A percentile compares a stretch with the other conserved stretches of the same genome.
phyloP scores from a whole-genome alignment of 805 yeast species.

The Pichia nakasei region DNA sequence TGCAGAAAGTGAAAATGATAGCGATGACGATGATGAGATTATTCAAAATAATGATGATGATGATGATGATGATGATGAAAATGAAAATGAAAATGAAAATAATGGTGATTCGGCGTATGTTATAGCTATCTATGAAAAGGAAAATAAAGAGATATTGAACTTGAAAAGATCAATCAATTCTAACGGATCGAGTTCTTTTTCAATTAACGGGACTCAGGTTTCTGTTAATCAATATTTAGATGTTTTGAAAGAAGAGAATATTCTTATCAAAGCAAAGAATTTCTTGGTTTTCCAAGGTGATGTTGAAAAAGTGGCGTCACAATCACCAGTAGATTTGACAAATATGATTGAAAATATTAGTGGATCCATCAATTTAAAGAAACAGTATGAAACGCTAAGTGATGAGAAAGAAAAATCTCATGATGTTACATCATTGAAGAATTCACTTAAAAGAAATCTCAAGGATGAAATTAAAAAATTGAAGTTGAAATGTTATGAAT shows the following conservation, averaged over 20 bases:
- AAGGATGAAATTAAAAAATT: constrained; percentile 72
- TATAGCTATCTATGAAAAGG: constrained; percentile 62
- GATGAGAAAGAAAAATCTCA: constrained; percentile 60
- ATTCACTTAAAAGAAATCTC: constrained; percentile 59
- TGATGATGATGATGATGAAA: constrained; percentile 9
- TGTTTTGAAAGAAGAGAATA: constrained; percentile 66
- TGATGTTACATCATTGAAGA: constrained; percentile 52
- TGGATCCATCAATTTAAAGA: constrained; percentile 62
- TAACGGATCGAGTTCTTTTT: constrained; percentile 58
- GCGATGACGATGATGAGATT: constrained; percentile 43
- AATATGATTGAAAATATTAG: constrained; percentile 71
- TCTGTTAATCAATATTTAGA: constrained; percentile 57
- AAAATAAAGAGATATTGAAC: constrained; percentile 47
- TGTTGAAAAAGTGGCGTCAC: constrained; percentile 87
- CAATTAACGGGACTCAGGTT: constrained; percentile 51
- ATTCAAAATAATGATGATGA: constrained; percentile 22
- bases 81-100: not conserved
- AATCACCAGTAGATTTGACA: constrained; percentile 69
- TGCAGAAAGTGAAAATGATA: constrained; percentile 17
- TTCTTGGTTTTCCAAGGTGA: constrained; percentile 96
- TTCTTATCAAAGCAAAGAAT: constrained; percentile 80
- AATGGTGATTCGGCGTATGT: constrained; percentile 53
- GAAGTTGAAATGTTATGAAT: constrained; percentile 65
- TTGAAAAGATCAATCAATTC: constrained; percentile 54
- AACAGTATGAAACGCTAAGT: constrained; percentile 56